Base-by-base conservation (phyloP, 192 early-diverging fungal species). In the Lobulomyces angularis region DNA sequence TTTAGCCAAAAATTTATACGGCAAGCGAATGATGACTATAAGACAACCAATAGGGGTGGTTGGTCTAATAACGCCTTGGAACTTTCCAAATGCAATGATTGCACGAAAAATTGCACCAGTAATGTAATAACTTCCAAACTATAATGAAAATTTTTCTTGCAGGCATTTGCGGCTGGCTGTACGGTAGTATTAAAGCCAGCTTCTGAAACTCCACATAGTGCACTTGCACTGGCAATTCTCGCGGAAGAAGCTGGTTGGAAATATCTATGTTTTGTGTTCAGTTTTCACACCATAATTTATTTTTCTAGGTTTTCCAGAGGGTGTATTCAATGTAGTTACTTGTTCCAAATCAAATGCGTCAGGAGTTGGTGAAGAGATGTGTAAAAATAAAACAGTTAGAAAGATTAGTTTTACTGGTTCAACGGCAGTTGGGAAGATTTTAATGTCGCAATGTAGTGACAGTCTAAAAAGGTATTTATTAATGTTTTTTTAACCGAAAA, bases 81-180 rank as follows among this genome's bases (percentile, higher is more conserved):
- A 92, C 51, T 88, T 86, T 48, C 90, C 90, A 1, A 74, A 57
- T 43, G 88, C 88, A 5, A 90, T 91, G 83, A 64, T 84, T 16
- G 79, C 82, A 0, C 59, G 81, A 31, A 86, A 88, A 47, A 48
- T 76, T 7, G 76, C 73, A 11, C 81, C 84, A 2, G n/a, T n/a
- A n/a, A n/a, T n/a, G n/a, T n/a, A n/a, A n/a, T n/a, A n/a, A n/a
- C n/a, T n/a, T n/a, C n/a, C n/a, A n/a, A n/a, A n/a, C n/a, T n/a
- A n/a, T n/a, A n/a, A n/a, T n/a, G n/a, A n/a, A n/a, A n/a, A n/a
- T n/a, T n/a, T n/a, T n/a, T n/a, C n/a, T n/a, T n/a, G n/a, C n/a
- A n/a, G n/a, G 83, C 84, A 0, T 30, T 87, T 32, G 81, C 81
- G 3, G 84, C 82, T 22, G 84, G 84, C 25, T 84, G 81, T 55